Evolutionary conservation across 2,329 filamentous ascomycete species (phyloP), one percentile per base, ranked within the genome.

Genomic region (Raffaelea albimanens): DNA sequence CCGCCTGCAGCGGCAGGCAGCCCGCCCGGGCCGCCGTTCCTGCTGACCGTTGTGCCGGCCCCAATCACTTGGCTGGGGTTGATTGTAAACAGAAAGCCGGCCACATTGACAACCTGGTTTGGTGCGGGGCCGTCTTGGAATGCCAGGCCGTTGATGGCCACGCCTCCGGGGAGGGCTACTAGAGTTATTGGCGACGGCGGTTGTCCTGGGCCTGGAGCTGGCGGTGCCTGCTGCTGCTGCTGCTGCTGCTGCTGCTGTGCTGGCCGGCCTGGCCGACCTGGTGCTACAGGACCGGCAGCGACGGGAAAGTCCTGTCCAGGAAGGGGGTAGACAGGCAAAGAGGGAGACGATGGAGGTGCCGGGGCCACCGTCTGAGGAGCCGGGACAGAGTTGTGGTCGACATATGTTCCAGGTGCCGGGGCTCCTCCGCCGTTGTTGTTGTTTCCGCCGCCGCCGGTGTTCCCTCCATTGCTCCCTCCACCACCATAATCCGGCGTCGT

Each of bases 81-180:
- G 42, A 78, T 72, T 18, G 68, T 70, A 50, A 77, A 77, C 1
- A 63, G 53, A 23, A 55, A 56, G 34, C 56, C 56, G 38, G 53
- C 57, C 13, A 60, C 52, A 19, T 56, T 56, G 10, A 56, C 57
- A n/a, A 58, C 56, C 39, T 55, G 58, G 48, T 52, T 56, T 23
- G 48, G 52, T 34, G 50, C 40, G 19, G 53, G 40, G 49, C 50
- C 45, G 54, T 67, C 62, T 0, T 59, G 61, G 46, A 73, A 67
- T 0, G 72, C 76, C 45, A 66, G 59, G 33, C 61, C 62, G 50
- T 72, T 69, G 49, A 78, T 71, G 45, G 75, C 59, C 5, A 78
- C 71, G 33, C 63, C 59, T 34, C 63, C 61, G 3, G 67, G 69
- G 41, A 66, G 67, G 11, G 72, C 67, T 16, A 64, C 70, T 4